These are phyloP conservation scores for Daldinia loculata DNA, from an alignment of 495 filamentous ascomycete species.

Conservation along the genomic window DNA sequence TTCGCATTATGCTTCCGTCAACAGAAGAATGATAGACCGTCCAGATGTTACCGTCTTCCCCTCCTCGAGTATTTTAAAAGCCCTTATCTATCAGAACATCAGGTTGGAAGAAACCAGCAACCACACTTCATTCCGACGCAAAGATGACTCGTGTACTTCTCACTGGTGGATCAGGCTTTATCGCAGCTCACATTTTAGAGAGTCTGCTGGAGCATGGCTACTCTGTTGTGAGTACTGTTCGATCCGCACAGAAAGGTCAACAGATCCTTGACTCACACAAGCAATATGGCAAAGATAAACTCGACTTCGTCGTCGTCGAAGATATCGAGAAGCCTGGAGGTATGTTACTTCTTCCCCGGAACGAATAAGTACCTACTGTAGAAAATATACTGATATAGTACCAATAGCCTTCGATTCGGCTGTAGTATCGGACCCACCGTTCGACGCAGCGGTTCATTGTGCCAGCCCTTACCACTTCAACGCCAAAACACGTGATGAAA, in stretches of 20 bases:
- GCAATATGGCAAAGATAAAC: background rate
- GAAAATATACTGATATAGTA: background rate
- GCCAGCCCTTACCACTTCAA: background rate
- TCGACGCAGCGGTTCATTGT: background rate
- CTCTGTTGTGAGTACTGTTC: background rate
- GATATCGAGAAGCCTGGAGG: conserved; percentile 3
- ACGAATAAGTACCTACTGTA: background rate
- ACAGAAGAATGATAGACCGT: background rate
- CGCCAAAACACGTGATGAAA: conserved; percentile 4
- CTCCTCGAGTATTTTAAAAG: conserved; percentile 1
- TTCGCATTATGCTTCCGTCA: background rate
- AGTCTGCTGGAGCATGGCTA: background rate
- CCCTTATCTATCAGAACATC: background rate
- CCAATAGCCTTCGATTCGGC: background rate
- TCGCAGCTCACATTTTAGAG: background rate
- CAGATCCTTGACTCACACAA: background rate
- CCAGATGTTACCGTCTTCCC: background rate
- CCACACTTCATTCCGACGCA: background rate
- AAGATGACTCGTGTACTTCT: conserved; percentile 3
- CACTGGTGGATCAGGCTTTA: background rate
- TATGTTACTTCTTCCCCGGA: background rate
- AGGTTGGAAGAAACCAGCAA: background rate
- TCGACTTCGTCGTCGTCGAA: background rate
- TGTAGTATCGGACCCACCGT: background rate
- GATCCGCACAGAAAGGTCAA: background rate